Evolutionary conservation across 805 yeast genomes (phyloP).

Genomic region (Metschnikowia peoriensis): DNA sequence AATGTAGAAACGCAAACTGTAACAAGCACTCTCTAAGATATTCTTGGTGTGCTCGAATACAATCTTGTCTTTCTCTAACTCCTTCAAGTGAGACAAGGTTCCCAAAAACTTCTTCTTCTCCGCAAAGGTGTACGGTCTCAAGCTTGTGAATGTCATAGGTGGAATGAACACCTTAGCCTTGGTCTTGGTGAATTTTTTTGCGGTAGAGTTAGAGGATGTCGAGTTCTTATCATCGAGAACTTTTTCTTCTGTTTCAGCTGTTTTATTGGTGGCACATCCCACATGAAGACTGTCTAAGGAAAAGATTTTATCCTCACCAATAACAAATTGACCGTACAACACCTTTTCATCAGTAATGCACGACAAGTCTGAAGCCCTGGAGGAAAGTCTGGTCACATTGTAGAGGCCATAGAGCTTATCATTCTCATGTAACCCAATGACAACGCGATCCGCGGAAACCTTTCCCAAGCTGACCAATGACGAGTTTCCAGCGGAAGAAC

Average conservation of each 20-base stretch:
- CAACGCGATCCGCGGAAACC: constrained; percentile 27
- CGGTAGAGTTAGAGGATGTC: constrained; percentile 12
- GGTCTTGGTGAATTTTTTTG: constrained; percentile 19
- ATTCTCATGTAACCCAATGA: constrained; percentile 37
- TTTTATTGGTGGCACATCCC: constrained; percentile 34
- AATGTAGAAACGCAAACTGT: constrained; percentile 60
- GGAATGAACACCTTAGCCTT: constrained; percentile 34
- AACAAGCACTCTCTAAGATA: constrained; percentile 68
- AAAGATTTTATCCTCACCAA: constrained; percentile 53
- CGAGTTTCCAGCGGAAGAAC: constrained; percentile 37
- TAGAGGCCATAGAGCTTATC: constrained; percentile 33
- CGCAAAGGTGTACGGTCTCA: constrained; percentile 32
- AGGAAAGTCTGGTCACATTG: constrained; percentile 23
- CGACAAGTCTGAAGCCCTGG: constrained; percentile 32
- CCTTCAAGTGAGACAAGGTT: constrained; percentile 52
- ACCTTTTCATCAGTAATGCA: constrained; percentile 37
- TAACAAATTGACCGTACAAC: constrained; percentile 40
- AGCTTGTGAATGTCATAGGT: constrained; percentile 45
- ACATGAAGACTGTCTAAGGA: constrained; percentile 44
- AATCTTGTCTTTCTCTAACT: constrained; percentile 53
- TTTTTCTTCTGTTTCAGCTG: constrained; percentile 15
- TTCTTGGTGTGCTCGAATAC: constrained; percentile 61
- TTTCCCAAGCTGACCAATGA: constrained; percentile 38
- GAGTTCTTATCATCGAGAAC: constrained; percentile 1
- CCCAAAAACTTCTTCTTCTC: constrained; percentile 45